Evolutionary conservation across 768 basidiomycete species (phyloP).

Genomic region (Dacryopinax spathularia): DNA sequence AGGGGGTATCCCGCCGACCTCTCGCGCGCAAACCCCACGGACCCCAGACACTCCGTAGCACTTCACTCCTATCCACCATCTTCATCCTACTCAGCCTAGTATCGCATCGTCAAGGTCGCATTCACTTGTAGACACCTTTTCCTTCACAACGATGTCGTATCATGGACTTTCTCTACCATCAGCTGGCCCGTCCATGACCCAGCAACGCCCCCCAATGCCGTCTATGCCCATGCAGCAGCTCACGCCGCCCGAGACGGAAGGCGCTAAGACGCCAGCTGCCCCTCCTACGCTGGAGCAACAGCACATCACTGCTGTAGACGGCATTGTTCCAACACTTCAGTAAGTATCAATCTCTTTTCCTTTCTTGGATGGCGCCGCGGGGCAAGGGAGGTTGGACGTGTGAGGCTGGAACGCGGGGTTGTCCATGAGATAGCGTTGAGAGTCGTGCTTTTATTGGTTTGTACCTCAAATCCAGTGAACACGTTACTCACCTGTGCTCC

Average conservation of each 20-base stretch:
- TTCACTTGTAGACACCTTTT: background rate
- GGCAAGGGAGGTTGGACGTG: background rate
- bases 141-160: background rate
- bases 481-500: background rate
- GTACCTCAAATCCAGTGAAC: background rate
- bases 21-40: background rate
- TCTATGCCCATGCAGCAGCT: background rate
- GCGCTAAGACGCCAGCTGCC: background rate
- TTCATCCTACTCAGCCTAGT: background rate
- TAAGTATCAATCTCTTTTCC: constrained; percentile 21
- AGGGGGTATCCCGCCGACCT: background rate
- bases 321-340: constrained; percentile 97
- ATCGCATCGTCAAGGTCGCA: background rate
- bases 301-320: constrained; percentile 92
- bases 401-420: background rate
- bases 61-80: background rate
- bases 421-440: background rate
- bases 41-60: background rate
- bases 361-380: background rate
- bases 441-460: background rate
- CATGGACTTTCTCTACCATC: background rate
- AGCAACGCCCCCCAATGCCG: background rate
- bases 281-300: constrained; percentile 46
- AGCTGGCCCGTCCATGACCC: background rate
- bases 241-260: background rate